Percentiles rank a stretch among this genome's conserved stretches.
phyloP scores from a whole-genome alignment of 176 grass and related monocot genomes.

The Pontederia crassipes region DNA sequence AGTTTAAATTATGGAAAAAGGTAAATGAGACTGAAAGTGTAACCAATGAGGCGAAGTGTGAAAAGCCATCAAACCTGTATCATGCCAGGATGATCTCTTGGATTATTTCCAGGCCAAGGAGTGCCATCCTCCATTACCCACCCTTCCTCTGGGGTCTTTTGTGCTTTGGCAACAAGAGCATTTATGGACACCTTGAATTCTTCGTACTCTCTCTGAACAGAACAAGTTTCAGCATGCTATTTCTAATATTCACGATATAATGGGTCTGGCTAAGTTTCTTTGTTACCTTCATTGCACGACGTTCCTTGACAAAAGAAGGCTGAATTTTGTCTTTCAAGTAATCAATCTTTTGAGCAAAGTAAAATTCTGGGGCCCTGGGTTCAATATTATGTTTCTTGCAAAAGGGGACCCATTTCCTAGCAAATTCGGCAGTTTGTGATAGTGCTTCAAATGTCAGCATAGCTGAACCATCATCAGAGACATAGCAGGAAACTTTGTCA shows the following conservation, averaged over 20 bases:
- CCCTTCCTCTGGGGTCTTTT: constrained; percentile 88
- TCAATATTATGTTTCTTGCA: constrained; percentile 88
- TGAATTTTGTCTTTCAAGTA: constrained; percentile 90
- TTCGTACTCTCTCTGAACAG: constrained; percentile 81
- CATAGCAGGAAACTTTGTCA: constrained; percentile 94
- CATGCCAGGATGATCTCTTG: constrained; percentile 92
- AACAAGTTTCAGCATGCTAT: neutral
- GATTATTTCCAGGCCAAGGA: constrained; percentile 88
- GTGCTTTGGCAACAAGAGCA: constrained; percentile 90
- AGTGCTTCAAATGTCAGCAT: constrained; percentile 88
- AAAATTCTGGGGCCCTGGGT: constrained; percentile 91
- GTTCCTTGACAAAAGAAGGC: constrained; percentile 92
- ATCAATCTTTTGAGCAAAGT: constrained; percentile 96
- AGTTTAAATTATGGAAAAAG: neutral
- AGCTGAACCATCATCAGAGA: constrained; percentile 93
- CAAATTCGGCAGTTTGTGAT: constrained; percentile 85
- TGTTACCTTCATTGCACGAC: constrained; percentile 86
- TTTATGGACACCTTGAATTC: constrained; percentile 89
- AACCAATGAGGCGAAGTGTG: neutral
- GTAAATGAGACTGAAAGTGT: no score
- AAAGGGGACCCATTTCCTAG: constrained; percentile 91
- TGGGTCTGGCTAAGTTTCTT: neutral
- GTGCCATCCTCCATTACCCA: constrained; percentile 97
- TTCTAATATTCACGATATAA: neutral
- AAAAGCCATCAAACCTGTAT: constrained; percentile 46